Percentiles rank a stretch among this genome's conserved stretches.
phyloP scores from a whole-genome alignment of 2,329 filamentous ascomycete genomes.

The Arthrobotrys sphaeroides region DNA sequence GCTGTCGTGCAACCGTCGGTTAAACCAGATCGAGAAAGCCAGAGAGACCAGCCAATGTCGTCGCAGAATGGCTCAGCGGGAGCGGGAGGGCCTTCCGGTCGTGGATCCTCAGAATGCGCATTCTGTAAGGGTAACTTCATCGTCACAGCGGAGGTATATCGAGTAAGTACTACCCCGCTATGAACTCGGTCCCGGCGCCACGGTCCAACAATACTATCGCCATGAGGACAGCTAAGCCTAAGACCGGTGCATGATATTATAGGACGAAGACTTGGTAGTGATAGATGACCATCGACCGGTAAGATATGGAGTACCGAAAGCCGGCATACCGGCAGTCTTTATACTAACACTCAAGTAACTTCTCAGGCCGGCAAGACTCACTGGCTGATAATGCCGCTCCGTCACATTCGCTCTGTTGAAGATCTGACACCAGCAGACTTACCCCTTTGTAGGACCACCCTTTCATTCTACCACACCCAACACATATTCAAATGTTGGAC shows the following conservation, averaged over 20 bases:
- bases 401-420: constrained; percentile 44
- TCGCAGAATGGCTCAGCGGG: neutral
- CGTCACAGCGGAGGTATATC: constrained; percentile 32
- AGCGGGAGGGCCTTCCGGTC: neutral
- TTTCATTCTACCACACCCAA: constrained; percentile 22
- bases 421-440: constrained; percentile 35
- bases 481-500: constrained; percentile 10
- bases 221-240: no score
- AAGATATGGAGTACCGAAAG: neutral
- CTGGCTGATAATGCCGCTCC: constrained; percentile 48
- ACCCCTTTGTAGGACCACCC: constrained; percentile 42
- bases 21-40: neutral
- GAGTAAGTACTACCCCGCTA: constrained; percentile 1
- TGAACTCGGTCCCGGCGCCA: neutral
- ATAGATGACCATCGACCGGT: constrained; percentile 41
- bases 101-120: constrained; percentile 8
- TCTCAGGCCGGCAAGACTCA: constrained; percentile 35
- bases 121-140: constrained; percentile 50
- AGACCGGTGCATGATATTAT: no score
- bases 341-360: neutral
- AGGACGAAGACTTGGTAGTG: constrained; percentile 45
- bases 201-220: neutral
- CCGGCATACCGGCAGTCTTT: neutral
- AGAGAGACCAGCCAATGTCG: neutral
- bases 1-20: neutral